Evolutionary conservation across 208 protist genomes (phyloP).

Genomic region (Porcisia deanei): DNA sequence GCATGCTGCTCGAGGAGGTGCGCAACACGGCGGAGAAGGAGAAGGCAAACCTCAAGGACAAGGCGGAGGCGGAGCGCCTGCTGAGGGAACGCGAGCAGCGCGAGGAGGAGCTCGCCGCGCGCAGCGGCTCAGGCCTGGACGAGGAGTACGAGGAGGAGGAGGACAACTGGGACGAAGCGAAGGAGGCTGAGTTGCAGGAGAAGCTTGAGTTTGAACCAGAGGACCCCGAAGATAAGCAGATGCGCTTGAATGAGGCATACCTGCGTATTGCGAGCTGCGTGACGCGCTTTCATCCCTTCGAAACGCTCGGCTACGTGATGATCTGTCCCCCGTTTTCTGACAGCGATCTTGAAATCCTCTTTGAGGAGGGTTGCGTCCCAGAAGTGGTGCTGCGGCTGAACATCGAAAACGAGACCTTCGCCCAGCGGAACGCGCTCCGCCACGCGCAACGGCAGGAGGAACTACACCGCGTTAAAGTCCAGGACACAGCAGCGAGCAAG

Average conservation of each 20-base stretch:
- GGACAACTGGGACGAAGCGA: slow-evolving; percentile 65
- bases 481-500: not conserved
- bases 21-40: slow-evolving; percentile 60
- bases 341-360: slow-evolving; percentile 76
- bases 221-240: slow-evolving; percentile 74
- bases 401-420: slow-evolving; percentile 54
- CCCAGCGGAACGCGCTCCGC: slow-evolving; percentile 26
- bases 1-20: slow-evolving; percentile 55
- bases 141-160: slow-evolving; percentile 54
- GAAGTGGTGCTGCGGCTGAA: slow-evolving; percentile 74
- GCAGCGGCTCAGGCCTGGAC: slow-evolving; percentile 31
- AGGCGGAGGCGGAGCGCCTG: slow-evolving; percentile 50
- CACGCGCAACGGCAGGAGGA: slow-evolving; percentile 19
- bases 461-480: not conserved
- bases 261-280: slow-evolving; percentile 79
- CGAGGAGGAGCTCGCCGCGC: slow-evolving; percentile 35
- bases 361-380: slow-evolving; percentile 63
- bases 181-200: slow-evolving; percentile 66
- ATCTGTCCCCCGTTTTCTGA: slow-evolving; percentile 79
- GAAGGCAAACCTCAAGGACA: slow-evolving; percentile 41
- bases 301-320: slow-evolving; percentile 86
- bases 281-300: slow-evolving; percentile 88
- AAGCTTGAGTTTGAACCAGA: slow-evolving; percentile 88
- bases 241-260: slow-evolving; percentile 83
- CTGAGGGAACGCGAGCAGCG: slow-evolving; percentile 60